A percentile compares a stretch with the other conserved stretches of the same genome.
Conservation (phyloP, 1,284 basidiomycete genomes). For the Irpex sp. region DNA sequence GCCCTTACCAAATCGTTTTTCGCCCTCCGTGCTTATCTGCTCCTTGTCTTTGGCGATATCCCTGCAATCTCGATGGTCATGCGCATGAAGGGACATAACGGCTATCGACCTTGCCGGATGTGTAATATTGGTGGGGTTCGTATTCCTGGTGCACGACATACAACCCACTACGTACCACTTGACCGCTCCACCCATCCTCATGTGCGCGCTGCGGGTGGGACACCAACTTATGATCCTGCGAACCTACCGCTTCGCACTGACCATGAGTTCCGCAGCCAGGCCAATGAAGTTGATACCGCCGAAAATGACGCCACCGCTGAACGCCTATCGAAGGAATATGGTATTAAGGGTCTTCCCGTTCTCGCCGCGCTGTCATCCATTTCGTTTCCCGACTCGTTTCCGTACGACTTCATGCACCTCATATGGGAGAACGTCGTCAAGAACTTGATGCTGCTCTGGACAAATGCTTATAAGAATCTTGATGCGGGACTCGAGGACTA, state of each 20-base stretch:
- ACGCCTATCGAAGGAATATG: conserved; percentile 38
- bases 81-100: conserved; percentile 57
- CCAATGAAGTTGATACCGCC: too few species aligned
- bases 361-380: conserved; percentile 40
- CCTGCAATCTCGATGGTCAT: conserved; percentile 53
- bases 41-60: conserved; percentile 53
- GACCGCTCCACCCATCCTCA: too few species aligned
- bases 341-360: conserved; percentile 52
- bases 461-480: conserved; percentile 45
- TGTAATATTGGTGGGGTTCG: too few species aligned
- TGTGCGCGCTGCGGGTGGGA: too few species aligned
- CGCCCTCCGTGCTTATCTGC: too few species aligned
- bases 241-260: too few species aligned
- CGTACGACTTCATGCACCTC: conserved; percentile 51
- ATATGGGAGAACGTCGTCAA: conserved; percentile 33
- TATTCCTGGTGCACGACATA: too few species aligned
- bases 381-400: conserved; percentile 48
- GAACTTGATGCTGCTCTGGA: conserved; percentile 50
- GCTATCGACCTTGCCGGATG: conserved; percentile 47
- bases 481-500: conserved; percentile 39
- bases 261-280: too few species aligned
- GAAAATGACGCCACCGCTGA: conserved; percentile 27
- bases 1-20: neutral
- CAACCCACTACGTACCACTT: conserved; percentile 46
- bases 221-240: too few species aligned